These are phyloP conservation scores for Sugiyamaella paludigena DNA, from an alignment of 1,139 yeast genomes.

Conservation along the genomic window DNA sequence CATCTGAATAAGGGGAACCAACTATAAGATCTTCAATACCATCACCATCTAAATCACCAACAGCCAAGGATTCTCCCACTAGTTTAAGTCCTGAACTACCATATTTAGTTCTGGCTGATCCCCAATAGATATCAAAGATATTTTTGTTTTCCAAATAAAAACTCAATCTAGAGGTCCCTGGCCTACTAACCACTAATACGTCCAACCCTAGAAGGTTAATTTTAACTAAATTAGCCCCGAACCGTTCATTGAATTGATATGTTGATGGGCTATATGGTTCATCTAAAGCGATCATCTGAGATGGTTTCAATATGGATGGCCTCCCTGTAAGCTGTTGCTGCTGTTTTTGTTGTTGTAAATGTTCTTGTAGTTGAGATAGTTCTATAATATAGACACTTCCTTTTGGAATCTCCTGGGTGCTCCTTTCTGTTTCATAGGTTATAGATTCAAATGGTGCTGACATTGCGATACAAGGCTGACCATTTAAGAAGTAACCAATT, in stretches of 20 bases:
- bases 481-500: conserved; percentile 42
- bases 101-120: conserved; percentile 28
- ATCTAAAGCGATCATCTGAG: conserved; percentile 6
- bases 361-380: conserved; percentile 14
- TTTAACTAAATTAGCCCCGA: conserved; percentile 34
- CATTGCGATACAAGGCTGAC: conserved; percentile 44
- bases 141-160: conserved; percentile 30
- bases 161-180: conserved; percentile 37
- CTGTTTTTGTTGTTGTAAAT: background rate
- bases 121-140: conserved; percentile 25
- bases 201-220: conserved; percentile 24
- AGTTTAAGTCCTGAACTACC: conserved; percentile 45
- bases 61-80: conserved; percentile 35
- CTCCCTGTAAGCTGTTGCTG: background rate
- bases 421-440: conserved; percentile 3
- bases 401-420: conserved; percentile 17
- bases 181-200: conserved; percentile 35
- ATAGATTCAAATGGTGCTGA: conserved; percentile 48
- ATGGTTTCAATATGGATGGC: background rate
- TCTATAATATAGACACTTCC: conserved; percentile 27
- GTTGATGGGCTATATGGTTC: conserved; percentile 3
- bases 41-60: conserved; percentile 39
- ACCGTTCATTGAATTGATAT: conserved; percentile 25
- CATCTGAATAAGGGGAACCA: conserved; percentile 45
- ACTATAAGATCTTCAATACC: conserved; percentile 45